Percentiles rank a stretch among this genome's conserved stretches.
These are phyloP conservation scores for Leucosporidium creatinivorum DNA, from an alignment of 768 basidiomycete species.

Conservation along the genomic window DNA sequence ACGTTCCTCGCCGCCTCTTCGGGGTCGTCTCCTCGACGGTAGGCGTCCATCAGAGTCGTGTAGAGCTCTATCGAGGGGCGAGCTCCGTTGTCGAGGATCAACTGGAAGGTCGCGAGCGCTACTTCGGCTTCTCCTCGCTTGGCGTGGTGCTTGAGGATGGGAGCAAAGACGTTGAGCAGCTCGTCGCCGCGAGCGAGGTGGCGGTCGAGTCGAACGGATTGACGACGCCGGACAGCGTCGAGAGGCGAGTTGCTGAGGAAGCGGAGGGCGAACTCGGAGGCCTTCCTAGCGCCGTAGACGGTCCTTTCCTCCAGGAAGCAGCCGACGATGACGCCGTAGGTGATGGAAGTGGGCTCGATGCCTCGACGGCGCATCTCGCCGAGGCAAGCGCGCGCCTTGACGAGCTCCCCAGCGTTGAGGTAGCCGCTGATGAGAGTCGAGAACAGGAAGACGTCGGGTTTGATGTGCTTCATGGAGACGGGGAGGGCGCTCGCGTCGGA, in stretches of 20 bases:
- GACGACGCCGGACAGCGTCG: neutral
- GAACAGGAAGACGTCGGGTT: conserved; percentile 46
- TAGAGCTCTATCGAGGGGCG: conserved; percentile 55
- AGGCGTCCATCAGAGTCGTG: conserved; percentile 61
- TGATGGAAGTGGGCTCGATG: conserved; percentile 60
- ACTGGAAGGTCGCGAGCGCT: conserved; percentile 54
- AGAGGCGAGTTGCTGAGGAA: neutral
- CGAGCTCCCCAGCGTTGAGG: conserved; percentile 52
- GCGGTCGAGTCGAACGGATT: neutral
- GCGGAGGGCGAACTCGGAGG: neutral
- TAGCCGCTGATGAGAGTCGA: conserved; percentile 71
- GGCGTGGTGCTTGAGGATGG: conserved; percentile 5
- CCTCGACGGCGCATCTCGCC: conserved; percentile 62
- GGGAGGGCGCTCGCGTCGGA: conserved; percentile 23
- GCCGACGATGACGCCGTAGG: conserved; percentile 60
- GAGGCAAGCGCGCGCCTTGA: conserved; percentile 58
- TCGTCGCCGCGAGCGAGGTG: conserved; percentile 5
- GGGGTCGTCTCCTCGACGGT: conserved; percentile 55
- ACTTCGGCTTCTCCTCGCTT: conserved; percentile 32
- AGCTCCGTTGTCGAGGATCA: conserved; percentile 42
- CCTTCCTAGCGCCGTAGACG: neutral
- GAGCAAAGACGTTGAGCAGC: conserved; percentile 8
- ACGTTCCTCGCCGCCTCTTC: conserved; percentile 35
- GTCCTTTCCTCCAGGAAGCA: conserved; percentile 37
- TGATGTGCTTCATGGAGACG: neutral